These are phyloP conservation scores for Candida krabiensis DNA, from an alignment of 805 yeast genomes.

Conservation along the genomic window DNA sequence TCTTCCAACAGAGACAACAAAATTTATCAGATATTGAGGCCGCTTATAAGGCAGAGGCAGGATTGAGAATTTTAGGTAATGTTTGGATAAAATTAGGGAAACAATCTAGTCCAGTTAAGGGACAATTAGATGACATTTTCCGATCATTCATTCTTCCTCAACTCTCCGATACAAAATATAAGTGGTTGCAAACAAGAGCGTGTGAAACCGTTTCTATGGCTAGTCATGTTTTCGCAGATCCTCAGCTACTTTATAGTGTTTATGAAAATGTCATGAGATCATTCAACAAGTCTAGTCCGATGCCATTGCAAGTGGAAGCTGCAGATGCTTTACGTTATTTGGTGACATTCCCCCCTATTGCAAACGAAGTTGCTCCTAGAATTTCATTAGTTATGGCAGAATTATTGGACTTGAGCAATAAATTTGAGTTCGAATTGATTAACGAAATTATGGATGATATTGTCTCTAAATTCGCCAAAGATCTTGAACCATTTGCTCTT, in stretches of 20 bases:
- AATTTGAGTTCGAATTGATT: constrained; percentile 79
- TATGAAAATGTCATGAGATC: constrained; percentile 35
- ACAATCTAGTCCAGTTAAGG: constrained; percentile 51
- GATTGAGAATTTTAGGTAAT: constrained; percentile 70
- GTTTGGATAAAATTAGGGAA: constrained; percentile 54
- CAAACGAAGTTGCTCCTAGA: constrained; percentile 56
- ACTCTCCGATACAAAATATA: constrained; percentile 45
- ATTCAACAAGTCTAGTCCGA: constrained; percentile 38
- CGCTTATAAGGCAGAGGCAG: constrained; percentile 68
- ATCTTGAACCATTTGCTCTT: constrained; percentile 88
- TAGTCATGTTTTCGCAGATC: constrained; percentile 25
- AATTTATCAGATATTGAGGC: constrained; percentile 34
- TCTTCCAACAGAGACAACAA: constrained; percentile 37
- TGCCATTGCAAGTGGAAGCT: constrained; percentile 51
- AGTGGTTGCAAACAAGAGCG: constrained; percentile 72
- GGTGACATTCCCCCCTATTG: constrained; percentile 44
- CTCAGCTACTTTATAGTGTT: constrained; percentile 33
- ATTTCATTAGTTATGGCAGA: constrained; percentile 78
- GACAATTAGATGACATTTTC: constrained; percentile 65
- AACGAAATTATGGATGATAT: constrained; percentile 91
- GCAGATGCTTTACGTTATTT: constrained; percentile 50
- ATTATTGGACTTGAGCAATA: constrained; percentile 66
- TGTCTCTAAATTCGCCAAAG: constrained; percentile 81
- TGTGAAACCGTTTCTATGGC: constrained; percentile 51
- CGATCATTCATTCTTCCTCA: constrained; percentile 65